phyloP scores from a whole-genome alignment of 1,139 yeast genomes.

The Sugiyamaella pinicola region DNA sequence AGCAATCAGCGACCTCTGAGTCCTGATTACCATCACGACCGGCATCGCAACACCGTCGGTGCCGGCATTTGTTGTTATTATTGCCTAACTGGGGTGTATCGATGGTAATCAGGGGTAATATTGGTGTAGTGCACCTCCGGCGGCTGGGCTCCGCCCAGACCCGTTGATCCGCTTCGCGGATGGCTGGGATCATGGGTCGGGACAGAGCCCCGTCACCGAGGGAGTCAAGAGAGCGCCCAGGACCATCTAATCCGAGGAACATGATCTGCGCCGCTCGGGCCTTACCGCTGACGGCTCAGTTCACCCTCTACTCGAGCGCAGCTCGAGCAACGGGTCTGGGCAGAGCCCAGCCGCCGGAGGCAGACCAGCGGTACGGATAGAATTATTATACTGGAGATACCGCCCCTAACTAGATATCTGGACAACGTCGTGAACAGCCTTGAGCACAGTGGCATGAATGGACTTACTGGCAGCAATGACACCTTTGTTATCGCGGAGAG shows the following conservation, averaged over 20 bases:
- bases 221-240: not conserved
- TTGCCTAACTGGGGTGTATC: not conserved
- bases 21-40: too few relatives aligned
- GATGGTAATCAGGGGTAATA: constrained; percentile 9
- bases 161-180: not conserved
- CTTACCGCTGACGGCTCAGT: not conserved
- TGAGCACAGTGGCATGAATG: constrained; percentile 63
- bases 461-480: constrained; percentile 81
- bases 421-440: constrained; percentile 48
- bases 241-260: too few relatives aligned
- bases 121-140: not conserved
- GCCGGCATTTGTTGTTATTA: not conserved
- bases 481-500: constrained; percentile 72
- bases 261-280: not conserved
- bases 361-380: too few relatives aligned
- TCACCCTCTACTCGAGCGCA: not conserved
- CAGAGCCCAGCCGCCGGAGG: too few relatives aligned
- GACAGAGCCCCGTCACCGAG: constrained; percentile 15
- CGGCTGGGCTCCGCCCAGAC: not conserved
- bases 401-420: not conserved
- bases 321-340: too few relatives aligned
- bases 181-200: not conserved
- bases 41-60: not conserved
- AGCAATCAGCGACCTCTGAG: too few relatives aligned
- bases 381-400: not conserved